Evolutionary conservation across 345 rosid genomes (phyloP).

Genomic region (Rhizophora mangle): DNA sequence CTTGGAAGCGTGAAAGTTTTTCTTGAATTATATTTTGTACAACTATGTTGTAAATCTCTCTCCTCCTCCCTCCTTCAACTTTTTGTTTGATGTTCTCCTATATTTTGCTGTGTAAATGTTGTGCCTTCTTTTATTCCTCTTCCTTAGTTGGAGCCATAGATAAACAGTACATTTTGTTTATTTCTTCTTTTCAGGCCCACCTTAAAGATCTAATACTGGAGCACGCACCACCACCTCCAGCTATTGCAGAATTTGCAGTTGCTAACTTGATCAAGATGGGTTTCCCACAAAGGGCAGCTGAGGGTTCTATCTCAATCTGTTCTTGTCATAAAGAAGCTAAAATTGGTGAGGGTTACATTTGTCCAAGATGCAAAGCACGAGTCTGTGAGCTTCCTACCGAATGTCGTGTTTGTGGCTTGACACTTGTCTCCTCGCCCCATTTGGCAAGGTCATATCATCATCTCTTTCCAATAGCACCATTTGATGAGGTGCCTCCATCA

Average conservation of each 20-base stretch:
- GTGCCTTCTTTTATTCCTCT: background rate
- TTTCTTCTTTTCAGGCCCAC: constrained; percentile 48
- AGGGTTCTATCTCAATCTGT: constrained; percentile 76
- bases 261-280: constrained; percentile 91
- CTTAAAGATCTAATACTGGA: constrained; percentile 74
- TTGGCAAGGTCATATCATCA: constrained; percentile 95
- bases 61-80: too few species aligned
- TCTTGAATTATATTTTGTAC: background rate
- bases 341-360: constrained; percentile 73
- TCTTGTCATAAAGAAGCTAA: constrained; percentile 89
- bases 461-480: constrained; percentile 84
- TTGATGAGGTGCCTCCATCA: constrained; percentile 57
- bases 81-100: too few species aligned
- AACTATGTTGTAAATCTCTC: background rate
- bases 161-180: background rate
- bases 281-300: constrained; percentile 84
- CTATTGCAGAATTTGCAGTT: constrained; percentile 83
- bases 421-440: constrained; percentile 95
- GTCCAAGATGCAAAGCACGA: constrained; percentile 93
- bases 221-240: constrained; percentile 98
- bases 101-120: background rate
- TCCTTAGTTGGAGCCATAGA: background rate
- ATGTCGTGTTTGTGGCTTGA: constrained; percentile 78
- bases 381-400: constrained; percentile 88
- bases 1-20: background rate